Percentiles rank a stretch among this genome's conserved stretches.
Evolutionary conservation across 2,329 filamentous ascomycete species (phyloP).

Genomic region (Lachnellula suecica): DNA sequence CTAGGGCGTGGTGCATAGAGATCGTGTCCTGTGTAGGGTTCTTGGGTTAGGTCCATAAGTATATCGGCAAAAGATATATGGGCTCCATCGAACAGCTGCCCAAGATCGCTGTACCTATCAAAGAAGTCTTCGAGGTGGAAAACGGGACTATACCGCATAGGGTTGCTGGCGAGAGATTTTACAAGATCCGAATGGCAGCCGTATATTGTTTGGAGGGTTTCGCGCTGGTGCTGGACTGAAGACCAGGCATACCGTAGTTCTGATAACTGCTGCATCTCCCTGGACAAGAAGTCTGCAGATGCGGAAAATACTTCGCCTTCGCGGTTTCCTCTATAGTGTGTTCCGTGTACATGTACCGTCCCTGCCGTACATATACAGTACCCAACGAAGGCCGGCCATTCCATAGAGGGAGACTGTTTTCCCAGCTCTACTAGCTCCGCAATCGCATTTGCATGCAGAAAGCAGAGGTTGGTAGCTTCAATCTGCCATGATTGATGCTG

Average conservation of each 20-base stretch:
- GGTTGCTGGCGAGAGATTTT: constrained; percentile 65
- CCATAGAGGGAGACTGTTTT: constrained; percentile 69
- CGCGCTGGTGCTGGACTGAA: constrained; percentile 75
- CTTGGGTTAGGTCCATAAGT: constrained; percentile 57
- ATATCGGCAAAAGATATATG: constrained; percentile 72
- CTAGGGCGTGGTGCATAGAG: constrained; percentile 43
- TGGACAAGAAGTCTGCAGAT: constrained; percentile 68
- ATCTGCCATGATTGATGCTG: constrained; percentile 94
- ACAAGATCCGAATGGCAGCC: constrained; percentile 79
- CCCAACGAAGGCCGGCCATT: constrained; percentile 84
- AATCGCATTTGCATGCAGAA: constrained; percentile 83
- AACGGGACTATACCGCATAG: constrained; percentile 72
- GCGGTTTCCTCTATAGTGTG: constrained; percentile 62
- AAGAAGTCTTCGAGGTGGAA: constrained; percentile 89
- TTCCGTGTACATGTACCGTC: constrained; percentile 84
- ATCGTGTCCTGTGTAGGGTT: constrained; percentile 52
- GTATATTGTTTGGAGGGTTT: constrained; percentile 76
- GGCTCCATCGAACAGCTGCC: constrained; percentile 67
- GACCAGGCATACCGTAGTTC: constrained; percentile 77
- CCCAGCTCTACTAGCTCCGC: constrained; percentile 77
- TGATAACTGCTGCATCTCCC: constrained; percentile 77
- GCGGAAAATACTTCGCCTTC: constrained; percentile 51
- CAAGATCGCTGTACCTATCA: constrained; percentile 68
- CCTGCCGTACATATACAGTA: constrained; percentile 86
- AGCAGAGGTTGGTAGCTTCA: constrained; percentile 85